Conservation (phyloP, 2,329 filamentous ascomycete genomes). For the Chaetothyriales sp. region DNA sequence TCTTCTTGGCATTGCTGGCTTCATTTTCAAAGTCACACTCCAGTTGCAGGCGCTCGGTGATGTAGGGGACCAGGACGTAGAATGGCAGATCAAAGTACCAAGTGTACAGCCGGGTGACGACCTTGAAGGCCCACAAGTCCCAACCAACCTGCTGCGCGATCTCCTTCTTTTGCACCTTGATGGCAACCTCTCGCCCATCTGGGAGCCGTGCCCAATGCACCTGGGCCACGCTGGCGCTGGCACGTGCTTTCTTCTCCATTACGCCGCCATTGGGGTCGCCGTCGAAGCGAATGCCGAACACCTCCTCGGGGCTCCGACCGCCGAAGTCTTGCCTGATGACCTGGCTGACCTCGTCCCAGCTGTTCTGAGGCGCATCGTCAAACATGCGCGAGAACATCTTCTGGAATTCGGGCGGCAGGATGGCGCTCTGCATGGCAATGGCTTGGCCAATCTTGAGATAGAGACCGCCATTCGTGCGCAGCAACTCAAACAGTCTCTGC, state of each 20-base stretch:
- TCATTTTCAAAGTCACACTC: constrained; percentile 94
- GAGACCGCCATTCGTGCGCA: constrained; percentile 76
- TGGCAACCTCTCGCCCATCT: constrained; percentile 81
- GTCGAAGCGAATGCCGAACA: constrained; percentile 77
- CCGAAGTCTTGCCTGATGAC: constrained; percentile 85
- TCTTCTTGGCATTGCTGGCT: constrained; percentile 71
- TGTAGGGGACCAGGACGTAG: constrained; percentile 80
- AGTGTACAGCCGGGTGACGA: constrained; percentile 69
- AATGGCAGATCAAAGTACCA: constrained; percentile 87
- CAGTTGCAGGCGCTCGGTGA: constrained; percentile 76
- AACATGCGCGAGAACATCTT: constrained; percentile 96
- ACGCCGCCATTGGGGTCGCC: constrained; percentile 50
- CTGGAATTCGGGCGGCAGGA: constrained; percentile 87
- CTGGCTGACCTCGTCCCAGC: constrained; percentile 69
- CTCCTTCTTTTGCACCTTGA: constrained; percentile 94
- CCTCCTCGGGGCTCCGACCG: constrained; percentile 68
- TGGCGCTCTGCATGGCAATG: constrained; percentile 93
- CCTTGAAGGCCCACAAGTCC: constrained; percentile 93
- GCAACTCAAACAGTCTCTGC: constrained; percentile 64
- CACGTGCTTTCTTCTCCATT: constrained; percentile 58
- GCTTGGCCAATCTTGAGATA: constrained; percentile 98
- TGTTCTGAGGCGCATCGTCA: constrained; percentile 89
- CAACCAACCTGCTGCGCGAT: constrained; percentile 81
- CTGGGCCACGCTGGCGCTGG: constrained; percentile 82
- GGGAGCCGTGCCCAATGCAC: constrained; percentile 83